Conservation (phyloP, 116 monocot genomes). For the Zostera marina region DNA sequence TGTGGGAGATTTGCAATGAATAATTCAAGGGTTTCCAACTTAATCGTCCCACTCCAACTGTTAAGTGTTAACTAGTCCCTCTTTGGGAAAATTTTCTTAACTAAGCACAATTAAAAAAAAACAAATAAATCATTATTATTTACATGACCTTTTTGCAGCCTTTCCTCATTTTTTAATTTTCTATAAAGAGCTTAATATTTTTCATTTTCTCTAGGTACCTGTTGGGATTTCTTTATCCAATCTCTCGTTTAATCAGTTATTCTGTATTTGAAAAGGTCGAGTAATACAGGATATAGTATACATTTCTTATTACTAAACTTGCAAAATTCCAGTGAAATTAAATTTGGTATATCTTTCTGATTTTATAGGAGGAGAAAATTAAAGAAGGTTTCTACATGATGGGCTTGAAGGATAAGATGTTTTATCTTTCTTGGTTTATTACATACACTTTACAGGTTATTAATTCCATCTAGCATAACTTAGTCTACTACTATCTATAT, state of each 20-base stretch:
- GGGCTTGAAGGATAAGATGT: conserved; percentile 73
- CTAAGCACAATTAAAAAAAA: background rate
- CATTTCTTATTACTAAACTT: background rate
- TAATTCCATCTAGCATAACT: no score
- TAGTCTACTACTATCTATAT: no score
- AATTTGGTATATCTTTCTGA: background rate
- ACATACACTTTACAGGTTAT: conserved; percentile 67
- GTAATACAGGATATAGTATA: background rate
- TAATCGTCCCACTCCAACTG: no score
- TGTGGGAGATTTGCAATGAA: background rate
- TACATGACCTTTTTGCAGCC: background rate
- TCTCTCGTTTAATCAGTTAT: conserved; percentile 77
- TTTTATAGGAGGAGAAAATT: conserved; percentile 70
- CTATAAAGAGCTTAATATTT: no score
- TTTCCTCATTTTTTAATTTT: no score
- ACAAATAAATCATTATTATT: background rate
- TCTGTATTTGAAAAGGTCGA: conserved; percentile 73
- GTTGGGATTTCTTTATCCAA: conserved; percentile 79
- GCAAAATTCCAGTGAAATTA: background rate
- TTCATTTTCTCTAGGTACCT: conserved; percentile 32
- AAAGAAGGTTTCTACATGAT: conserved; percentile 93
- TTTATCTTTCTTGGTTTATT: conserved; percentile 87
- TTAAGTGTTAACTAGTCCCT: background rate
- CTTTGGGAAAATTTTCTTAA: background rate
- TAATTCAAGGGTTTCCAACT: background rate